phyloP scores from a whole-genome alignment of 1,284 basidiomycete species.

The Puccinia hordei region DNA sequence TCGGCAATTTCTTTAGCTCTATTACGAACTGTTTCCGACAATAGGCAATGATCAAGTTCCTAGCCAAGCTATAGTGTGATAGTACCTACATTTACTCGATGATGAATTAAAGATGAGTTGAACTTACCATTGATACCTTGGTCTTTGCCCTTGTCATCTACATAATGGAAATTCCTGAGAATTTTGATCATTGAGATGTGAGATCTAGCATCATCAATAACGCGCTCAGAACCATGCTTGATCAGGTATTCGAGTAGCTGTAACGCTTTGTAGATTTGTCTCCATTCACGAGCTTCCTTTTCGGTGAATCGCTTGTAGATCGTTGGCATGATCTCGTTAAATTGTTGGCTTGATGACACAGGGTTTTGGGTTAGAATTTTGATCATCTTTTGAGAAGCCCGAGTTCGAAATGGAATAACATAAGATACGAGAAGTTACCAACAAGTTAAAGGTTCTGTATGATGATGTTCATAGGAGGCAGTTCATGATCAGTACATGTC shows the following conservation, averaged over 20 bases:
- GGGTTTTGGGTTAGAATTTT: conserved; percentile 4
- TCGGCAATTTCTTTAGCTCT: conserved; percentile 88
- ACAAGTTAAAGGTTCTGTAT: conserved; percentile 86
- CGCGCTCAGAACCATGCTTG: conserved; percentile 97
- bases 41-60: background rate
- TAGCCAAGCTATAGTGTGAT: background rate
- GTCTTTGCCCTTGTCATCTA: conserved; percentile 98
- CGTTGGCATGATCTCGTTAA: conserved; percentile 99
- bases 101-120: background rate
- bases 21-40: conserved; percentile 73
- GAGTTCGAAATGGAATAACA: background rate
- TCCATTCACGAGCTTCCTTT: conserved; percentile 96
- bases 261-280: conserved; percentile 96
- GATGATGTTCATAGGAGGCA: background rate
- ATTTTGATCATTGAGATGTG: conserved; percentile 96
- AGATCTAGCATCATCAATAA: conserved; percentile 93
- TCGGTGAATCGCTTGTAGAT: conserved; percentile 77
- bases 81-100: background rate
- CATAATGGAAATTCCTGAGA: conserved; percentile 96
- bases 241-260: conserved; percentile 92
- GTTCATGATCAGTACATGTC: background rate
- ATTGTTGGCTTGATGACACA: conserved; percentile 74
- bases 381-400: conserved; percentile 3
- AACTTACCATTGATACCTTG: conserved; percentile 90
- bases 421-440: conserved; percentile 58